Base-by-base conservation (phyloP, 1,139 yeast genomes). In the Lodderomyces parapsilosis region DNA sequence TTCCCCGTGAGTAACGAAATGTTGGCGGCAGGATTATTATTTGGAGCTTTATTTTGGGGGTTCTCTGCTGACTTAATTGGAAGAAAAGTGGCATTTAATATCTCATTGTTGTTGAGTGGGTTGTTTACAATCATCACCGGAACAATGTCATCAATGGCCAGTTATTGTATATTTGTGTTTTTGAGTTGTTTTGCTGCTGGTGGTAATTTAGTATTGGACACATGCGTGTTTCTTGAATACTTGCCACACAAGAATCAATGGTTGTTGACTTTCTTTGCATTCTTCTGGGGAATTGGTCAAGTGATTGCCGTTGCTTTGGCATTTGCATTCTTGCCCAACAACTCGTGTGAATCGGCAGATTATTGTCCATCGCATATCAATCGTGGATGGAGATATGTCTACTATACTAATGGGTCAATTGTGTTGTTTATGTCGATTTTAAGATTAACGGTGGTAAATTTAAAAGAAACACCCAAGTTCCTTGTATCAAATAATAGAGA, bases 201-300 rank as follows among this genome's bases (percentile, higher is more conserved):
- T 47, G 86, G 86, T 46, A 81, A 81, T 53, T 63, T 80, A 45
- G 83, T 79, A 1, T 63, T 80, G 35, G 86, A 81, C 58, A 78
- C 81, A 17, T 71, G 83, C 41, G 77, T 80, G 4, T 78, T 80
- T 50, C 61, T 81, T 44, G 86, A 81, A 54, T 79, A 71, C 49
- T 59, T 80, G 44, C 86, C 86, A 1, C 63, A 66, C 36, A 72
- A 71, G 42, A 62, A 71, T 50, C 81, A 78, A 51, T 78, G 74
- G 71, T 48, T 62, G 41, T 56, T 58, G 13, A 63, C 71, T 1
- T 60, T 66, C 38, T 65, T 66, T 49, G 71, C 71, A 5, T 61
- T 62, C 36, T 65, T 61, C 48, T 66, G 72, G 71, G 64, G 70
- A 9, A 51, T 66, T 31, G 71, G 71, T 24, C 71, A 65, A 46